Percentiles rank a stretch among this genome's conserved stretches.
These are phyloP conservation scores for Cavenderia fasciculata DNA, from an alignment of 78 protist species.

Conservation along the genomic window DNA sequence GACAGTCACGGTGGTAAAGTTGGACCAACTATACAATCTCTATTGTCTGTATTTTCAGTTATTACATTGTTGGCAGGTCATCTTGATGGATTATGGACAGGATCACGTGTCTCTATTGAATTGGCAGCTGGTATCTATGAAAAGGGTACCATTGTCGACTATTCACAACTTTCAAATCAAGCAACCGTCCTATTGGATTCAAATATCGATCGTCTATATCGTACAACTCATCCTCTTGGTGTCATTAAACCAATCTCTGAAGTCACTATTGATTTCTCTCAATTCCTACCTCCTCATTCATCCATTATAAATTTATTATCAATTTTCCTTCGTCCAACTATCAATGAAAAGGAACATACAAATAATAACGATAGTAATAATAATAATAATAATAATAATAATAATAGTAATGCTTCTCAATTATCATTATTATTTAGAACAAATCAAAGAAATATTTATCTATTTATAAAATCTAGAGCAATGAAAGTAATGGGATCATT, in stretches of 20 bases:
- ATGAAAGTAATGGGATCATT: slow-evolving; percentile 31
- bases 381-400: neutral
- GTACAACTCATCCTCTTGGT: slow-evolving; percentile 18
- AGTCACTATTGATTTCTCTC: slow-evolving; percentile 20
- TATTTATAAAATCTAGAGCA: slow-evolving; percentile 37
- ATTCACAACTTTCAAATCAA: neutral
- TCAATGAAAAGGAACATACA: too few relatives aligned
- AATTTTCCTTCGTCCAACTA: slow-evolving; percentile 29
- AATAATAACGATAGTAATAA: neutral
- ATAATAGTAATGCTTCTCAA: neutral
- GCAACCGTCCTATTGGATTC: slow-evolving; percentile 36
- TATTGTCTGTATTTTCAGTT: slow-evolving; percentile 37
- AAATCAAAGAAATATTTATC: slow-evolving; percentile 36
- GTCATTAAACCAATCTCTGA: slow-evolving; percentile 52
- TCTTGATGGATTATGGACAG: slow-evolving; percentile 59
- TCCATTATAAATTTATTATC: neutral
- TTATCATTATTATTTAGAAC: neutral
- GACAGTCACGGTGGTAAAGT: too few relatives aligned
- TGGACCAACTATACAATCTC: slow-evolving; percentile 23
- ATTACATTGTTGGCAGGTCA: slow-evolving; percentile 56
- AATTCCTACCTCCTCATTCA: slow-evolving; percentile 8
- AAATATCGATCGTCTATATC: slow-evolving; percentile 9
- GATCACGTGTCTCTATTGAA: slow-evolving; percentile 69
- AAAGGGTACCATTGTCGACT: slow-evolving; percentile 61
- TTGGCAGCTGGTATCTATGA: slow-evolving; percentile 52